A percentile compares a stretch with the other conserved stretches of the same genome.
Conservation (phyloP, 2,329 filamentous ascomycete species). For the Diaporthe nobilis region DNA sequence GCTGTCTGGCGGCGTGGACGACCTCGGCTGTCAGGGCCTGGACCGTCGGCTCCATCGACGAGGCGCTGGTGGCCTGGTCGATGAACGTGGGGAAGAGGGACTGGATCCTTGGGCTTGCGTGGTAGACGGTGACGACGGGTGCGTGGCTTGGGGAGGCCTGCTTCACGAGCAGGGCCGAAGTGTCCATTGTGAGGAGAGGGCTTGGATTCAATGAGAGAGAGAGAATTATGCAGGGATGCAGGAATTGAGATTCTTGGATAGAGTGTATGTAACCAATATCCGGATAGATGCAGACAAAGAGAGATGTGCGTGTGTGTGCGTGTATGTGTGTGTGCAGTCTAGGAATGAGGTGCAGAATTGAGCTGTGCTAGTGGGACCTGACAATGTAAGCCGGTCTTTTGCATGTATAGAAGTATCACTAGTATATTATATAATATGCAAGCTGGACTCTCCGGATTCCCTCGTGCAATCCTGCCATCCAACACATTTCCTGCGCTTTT, state of each 20-base stretch:
- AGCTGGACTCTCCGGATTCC: neutral
- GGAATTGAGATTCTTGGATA: neutral
- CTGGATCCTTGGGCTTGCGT: neutral
- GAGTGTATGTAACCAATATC: neutral
- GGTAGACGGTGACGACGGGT: neutral
- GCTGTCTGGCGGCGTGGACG: neutral
- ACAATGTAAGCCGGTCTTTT: neutral
- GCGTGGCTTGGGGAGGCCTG: neutral
- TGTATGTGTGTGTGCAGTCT: neutral
- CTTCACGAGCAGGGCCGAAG: neutral
- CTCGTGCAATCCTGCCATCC: neutral
- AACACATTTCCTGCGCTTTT: neutral
- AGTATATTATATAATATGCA: neutral
- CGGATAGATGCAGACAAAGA: neutral
- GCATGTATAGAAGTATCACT: neutral
- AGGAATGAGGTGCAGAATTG: neutral
- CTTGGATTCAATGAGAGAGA: neutral
- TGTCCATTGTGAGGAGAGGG: neutral
- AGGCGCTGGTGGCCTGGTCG: neutral
- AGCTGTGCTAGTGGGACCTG: neutral
- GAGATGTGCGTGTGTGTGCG: neutral
- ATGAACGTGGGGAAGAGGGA: neutral
- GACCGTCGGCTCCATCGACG: neutral
- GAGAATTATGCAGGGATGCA: neutral
- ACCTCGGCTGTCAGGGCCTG: neutral